Evolutionary conservation across 306 rosid genomes (phyloP).

Genomic region (Casuarina cunninghamiana): DNA sequence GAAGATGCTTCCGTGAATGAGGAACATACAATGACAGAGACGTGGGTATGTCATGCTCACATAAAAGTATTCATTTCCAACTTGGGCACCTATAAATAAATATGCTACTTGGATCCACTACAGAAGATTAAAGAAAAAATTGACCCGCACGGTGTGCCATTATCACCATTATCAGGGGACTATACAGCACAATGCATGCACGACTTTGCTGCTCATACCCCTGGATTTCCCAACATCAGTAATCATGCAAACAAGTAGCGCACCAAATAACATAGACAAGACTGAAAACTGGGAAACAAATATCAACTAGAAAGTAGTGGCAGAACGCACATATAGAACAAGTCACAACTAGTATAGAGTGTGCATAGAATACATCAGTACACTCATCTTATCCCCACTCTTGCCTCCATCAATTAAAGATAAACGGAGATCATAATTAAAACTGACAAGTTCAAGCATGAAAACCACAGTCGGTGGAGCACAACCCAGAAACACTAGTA

Average conservation of each 20-base stretch:
- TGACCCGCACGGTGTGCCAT: conserved; percentile 19
- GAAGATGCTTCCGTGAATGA: neutral
- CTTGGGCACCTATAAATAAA: neutral
- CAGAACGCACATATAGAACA: neutral
- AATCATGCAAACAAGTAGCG: too few species aligned
- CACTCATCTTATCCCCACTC: neutral
- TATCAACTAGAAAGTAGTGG: neutral
- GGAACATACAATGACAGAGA: conserved; percentile 17
- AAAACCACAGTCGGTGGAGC: neutral
- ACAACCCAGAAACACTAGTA: neutral
- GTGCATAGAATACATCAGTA: neutral
- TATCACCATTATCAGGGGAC: conserved; percentile 5
- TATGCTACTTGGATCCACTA: conserved; percentile 3
- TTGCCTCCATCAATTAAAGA: neutral
- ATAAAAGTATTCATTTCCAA: conserved; percentile 10
- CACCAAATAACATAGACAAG: neutral
- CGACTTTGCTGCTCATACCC: neutral
- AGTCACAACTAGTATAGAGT: neutral
- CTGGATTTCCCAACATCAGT: conserved; percentile 7
- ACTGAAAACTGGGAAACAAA: neutral
- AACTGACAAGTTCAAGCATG: neutral
- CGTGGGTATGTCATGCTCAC: conserved; percentile 25
- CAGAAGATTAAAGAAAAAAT: neutral
- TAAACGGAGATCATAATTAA: neutral
- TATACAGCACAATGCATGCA: conserved; percentile 11